These are phyloP conservation scores for Cantharellus anzutake DNA, from an alignment of 768 basidiomycete species.

Conservation along the genomic window DNA sequence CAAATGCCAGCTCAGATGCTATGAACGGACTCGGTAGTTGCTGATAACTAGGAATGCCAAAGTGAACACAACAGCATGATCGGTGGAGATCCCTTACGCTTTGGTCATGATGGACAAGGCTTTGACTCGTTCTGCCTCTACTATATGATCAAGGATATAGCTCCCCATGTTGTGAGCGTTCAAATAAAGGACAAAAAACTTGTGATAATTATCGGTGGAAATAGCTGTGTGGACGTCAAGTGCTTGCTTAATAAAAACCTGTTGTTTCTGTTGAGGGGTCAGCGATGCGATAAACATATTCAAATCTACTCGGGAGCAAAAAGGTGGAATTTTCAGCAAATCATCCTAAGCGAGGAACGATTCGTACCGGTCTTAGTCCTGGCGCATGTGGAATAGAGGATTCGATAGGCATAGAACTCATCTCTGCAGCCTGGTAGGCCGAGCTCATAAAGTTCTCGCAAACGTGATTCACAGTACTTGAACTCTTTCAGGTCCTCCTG, in stretches of 20 bases:
- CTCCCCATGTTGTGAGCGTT: slow-evolving; percentile 90
- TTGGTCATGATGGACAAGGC: slow-evolving; percentile 82
- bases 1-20: slow-evolving; percentile 69
- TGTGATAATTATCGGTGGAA: slow-evolving; percentile 86
- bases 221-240: slow-evolving; percentile 75
- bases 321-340: not conserved
- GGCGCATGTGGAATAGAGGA: slow-evolving; percentile 87
- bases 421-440: slow-evolving; percentile 84
- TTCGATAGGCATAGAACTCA: slow-evolving; percentile 94
- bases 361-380: slow-evolving; percentile 77
- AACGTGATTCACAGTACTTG: slow-evolving; percentile 87
- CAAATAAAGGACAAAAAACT: slow-evolving; percentile 68
- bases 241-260: slow-evolving; percentile 70
- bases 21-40: slow-evolving; percentile 62
- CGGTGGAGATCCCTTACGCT: slow-evolving; percentile 41
- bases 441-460: slow-evolving; percentile 80
- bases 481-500: slow-evolving; percentile 97
- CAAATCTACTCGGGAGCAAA: slow-evolving; percentile 40
- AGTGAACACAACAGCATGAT: not conserved
- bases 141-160: slow-evolving; percentile 99
- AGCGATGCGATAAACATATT: slow-evolving; percentile 96
- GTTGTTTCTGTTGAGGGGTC: slow-evolving; percentile 74
- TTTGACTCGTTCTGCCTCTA: slow-evolving; percentile 71
- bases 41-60: slow-evolving; percentile 39
- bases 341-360: not conserved